These are phyloP conservation scores for Brassica carinata DNA, from an alignment of 345 rosid genomes.

Conservation along the genomic window DNA sequence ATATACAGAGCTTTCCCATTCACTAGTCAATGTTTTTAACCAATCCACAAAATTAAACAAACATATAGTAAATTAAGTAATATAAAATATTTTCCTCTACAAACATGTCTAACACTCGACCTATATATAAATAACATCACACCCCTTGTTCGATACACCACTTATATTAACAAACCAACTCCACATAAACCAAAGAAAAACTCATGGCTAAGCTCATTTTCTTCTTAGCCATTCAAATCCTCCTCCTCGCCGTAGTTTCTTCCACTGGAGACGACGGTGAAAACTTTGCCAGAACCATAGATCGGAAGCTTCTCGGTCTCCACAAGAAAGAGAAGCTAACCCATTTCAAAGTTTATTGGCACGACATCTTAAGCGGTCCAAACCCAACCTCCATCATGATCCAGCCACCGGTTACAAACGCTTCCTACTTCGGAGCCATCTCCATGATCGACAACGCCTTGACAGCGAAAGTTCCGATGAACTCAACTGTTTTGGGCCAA, in stretches of 20 bases:
- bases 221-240: constrained; percentile 25
- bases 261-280: constrained; percentile 19
- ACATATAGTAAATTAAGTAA: background rate
- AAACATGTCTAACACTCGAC: constrained; percentile 10
- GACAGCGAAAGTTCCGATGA: constrained; percentile 55
- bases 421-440: constrained; percentile 49
- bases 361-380: constrained; percentile 56
- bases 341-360: constrained; percentile 70
- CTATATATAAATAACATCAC: constrained; percentile 21
- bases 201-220: constrained; percentile 34
- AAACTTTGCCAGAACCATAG: constrained; percentile 43
- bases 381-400: constrained; percentile 54
- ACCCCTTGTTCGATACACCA: background rate
- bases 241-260: constrained; percentile 21
- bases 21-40: constrained; percentile 21
- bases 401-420: constrained; percentile 43
- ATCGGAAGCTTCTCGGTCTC: constrained; percentile 41
- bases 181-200: background rate
- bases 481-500: constrained; percentile 62
- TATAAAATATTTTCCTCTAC: background rate
- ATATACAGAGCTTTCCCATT: background rate
- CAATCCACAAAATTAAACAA: constrained; percentile 13
- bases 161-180: constrained; percentile 8
- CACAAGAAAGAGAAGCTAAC: constrained; percentile 58
- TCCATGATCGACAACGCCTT: constrained; percentile 70